Evolutionary conservation across 768 basidiomycete genomes (phyloP).

Genomic region (Boletus insuetus): DNA sequence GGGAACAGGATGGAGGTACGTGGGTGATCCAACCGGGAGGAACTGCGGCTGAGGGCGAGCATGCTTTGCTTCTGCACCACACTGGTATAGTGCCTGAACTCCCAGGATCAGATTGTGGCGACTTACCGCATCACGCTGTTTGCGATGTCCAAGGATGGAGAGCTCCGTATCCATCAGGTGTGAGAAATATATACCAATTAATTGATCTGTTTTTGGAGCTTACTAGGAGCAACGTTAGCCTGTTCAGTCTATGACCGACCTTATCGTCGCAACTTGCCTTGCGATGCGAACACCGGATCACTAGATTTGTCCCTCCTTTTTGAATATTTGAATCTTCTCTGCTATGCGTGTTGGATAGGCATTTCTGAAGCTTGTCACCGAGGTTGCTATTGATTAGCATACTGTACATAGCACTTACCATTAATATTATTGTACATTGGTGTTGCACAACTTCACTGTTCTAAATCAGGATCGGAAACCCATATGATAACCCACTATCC

Average conservation of each 20-base stretch:
- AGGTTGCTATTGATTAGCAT: not conserved
- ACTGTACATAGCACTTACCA: not conserved
- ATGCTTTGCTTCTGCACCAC: too few relatives aligned
- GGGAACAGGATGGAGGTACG: conserved; percentile 23
- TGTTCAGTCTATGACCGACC: conserved; percentile 25
- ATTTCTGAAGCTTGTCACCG: not conserved
- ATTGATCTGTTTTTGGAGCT: not conserved
- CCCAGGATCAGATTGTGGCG: conserved; percentile 23
- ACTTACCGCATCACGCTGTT: conserved; percentile 31
- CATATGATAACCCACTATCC: not conserved
- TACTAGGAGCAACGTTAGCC: conserved; percentile 11
- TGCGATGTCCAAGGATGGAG: conserved; percentile 32
- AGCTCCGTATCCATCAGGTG: conserved; percentile 30
- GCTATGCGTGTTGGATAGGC: not conserved
- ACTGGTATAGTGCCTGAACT: conserved; percentile 22
- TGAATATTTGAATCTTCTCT: not conserved
- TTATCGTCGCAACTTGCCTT: conserved; percentile 32
- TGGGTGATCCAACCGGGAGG: not conserved
- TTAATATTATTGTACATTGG: conserved; percentile 6
- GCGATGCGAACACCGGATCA: conserved; percentile 31
- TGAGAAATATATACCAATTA: not conserved
- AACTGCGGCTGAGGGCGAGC: too few relatives aligned
- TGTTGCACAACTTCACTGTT: not conserved
- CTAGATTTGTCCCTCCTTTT: conserved; percentile 2
- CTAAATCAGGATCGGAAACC: not conserved